Percentiles rank a stretch among this genome's conserved stretches.
Evolutionary conservation across 225 moss, liverwort and hornwort genomes (phyloP).

Genomic region (Straminergon stramineum): DNA sequence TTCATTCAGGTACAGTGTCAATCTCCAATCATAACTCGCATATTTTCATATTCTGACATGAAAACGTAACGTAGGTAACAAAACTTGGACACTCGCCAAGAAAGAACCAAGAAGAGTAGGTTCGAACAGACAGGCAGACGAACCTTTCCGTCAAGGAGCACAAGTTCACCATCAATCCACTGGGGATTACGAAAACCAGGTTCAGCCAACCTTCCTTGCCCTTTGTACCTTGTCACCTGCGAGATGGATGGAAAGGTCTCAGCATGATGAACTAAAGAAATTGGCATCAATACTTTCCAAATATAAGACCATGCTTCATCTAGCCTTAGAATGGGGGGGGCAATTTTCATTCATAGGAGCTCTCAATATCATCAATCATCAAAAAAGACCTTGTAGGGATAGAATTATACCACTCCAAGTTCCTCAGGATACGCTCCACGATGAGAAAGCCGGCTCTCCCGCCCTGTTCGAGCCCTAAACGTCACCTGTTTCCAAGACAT

Average conservation of each 20-base stretch:
- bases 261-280: background rate
- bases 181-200: slow-evolving; percentile 99
- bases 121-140: background rate
- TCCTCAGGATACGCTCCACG: slow-evolving; percentile 97
- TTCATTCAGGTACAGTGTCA: background rate
- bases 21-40: background rate
- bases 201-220: slow-evolving; percentile 96
- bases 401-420: slow-evolving; percentile 81
- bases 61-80: background rate
- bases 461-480: slow-evolving; percentile 94
- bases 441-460: slow-evolving; percentile 80
- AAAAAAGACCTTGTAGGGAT: background rate
- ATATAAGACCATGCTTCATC: background rate
- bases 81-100: background rate
- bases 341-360: background rate
- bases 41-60: background rate
- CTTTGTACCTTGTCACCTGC: slow-evolving; percentile 94
- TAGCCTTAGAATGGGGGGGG: background rate
- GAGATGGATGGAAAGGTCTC: background rate
- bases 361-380: background rate
- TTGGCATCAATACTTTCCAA: background rate
- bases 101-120: background rate
- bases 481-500: slow-evolving; percentile 58
- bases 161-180: slow-evolving; percentile 98
- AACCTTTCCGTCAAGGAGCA: slow-evolving; percentile 97